Percentiles rank a stretch among this genome's conserved stretches.
Evolutionary conservation across 306 rosid genomes (phyloP).

Genomic region (Gleditsia sinensis): DNA sequence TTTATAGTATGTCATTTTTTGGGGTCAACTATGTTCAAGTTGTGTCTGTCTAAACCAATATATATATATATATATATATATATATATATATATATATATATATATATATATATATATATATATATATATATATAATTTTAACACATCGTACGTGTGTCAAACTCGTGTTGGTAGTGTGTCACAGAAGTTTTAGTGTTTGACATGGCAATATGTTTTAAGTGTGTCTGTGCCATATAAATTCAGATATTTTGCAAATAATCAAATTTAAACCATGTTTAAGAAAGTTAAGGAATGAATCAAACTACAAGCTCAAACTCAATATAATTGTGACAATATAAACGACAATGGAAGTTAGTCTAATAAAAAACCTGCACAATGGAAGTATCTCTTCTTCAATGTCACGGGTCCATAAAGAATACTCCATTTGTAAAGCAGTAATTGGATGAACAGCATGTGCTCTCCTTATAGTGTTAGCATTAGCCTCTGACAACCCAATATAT

Average conservation of each 20-base stretch:
- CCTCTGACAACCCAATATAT: constrained; percentile 65
- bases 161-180: too few relatives aligned
- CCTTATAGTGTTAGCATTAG: constrained; percentile 60
- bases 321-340: background rate
- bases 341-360: background rate
- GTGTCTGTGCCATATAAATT: too few relatives aligned
- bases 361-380: constrained; percentile 65
- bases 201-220: too few relatives aligned
- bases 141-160: too few relatives aligned
- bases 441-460: constrained; percentile 79
- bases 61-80: too few relatives aligned
- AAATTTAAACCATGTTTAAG: constrained; percentile 7
- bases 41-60: too few relatives aligned
- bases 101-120: too few relatives aligned
- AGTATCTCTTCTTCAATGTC: constrained; percentile 66
- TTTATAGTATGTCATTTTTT: too few relatives aligned
- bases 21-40: too few relatives aligned
- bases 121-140: too few relatives aligned
- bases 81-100: too few relatives aligned
- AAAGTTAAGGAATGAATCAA: background rate
- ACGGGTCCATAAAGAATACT: constrained; percentile 68
- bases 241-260: background rate
- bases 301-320: background rate
- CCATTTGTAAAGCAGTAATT: constrained; percentile 78
- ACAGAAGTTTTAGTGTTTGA: too few relatives aligned